Evolutionary conservation across 192 early-diverging fungal genomes (phyloP).

Genomic region (Phlyctochytrium bullatum): DNA sequence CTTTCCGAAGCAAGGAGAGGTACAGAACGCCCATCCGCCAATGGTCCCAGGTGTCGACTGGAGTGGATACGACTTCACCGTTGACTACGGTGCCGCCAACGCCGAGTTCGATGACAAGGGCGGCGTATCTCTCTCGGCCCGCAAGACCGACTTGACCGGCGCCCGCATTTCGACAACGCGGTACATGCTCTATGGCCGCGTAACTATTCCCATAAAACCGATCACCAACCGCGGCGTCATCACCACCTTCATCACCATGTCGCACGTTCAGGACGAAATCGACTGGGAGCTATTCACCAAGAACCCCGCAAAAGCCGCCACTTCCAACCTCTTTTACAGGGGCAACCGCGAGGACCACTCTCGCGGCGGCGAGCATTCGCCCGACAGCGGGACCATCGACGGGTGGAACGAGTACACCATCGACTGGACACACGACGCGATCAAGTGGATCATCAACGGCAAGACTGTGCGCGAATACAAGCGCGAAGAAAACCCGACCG

Average conservation of each 20-base stretch:
- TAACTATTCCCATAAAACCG: constrained; percentile 19
- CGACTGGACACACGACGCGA: constrained; percentile 28
- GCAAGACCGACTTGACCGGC: neutral
- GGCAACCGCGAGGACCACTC: constrained; percentile 15
- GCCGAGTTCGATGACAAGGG: neutral
- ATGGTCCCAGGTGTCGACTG: neutral
- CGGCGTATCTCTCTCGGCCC: neutral
- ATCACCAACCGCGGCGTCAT: constrained; percentile 17
- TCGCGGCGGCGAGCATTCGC: constrained; percentile 3
- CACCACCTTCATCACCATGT: constrained; percentile 36
- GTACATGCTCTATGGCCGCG: constrained; percentile 30
- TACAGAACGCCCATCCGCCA: neutral
- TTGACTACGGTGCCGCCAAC: neutral
- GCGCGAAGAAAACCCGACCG: neutral
- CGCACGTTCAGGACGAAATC: constrained; percentile 34
- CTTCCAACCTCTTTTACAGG: constrained; percentile 38
- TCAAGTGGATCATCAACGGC: constrained; percentile 2
- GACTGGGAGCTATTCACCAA: constrained; percentile 29
- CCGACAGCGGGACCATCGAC: neutral
- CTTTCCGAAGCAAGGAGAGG: neutral
- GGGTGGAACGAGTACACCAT: constrained; percentile 20
- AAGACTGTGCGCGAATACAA: constrained; percentile 1
- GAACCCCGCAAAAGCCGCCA: neutral
- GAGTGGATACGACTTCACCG: neutral
- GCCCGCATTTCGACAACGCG: constrained; percentile 21